Percentiles rank a stretch among this genome's conserved stretches.
Conservation (phyloP, 257 asterid species). For the Phtheirospermum japonicum region DNA sequence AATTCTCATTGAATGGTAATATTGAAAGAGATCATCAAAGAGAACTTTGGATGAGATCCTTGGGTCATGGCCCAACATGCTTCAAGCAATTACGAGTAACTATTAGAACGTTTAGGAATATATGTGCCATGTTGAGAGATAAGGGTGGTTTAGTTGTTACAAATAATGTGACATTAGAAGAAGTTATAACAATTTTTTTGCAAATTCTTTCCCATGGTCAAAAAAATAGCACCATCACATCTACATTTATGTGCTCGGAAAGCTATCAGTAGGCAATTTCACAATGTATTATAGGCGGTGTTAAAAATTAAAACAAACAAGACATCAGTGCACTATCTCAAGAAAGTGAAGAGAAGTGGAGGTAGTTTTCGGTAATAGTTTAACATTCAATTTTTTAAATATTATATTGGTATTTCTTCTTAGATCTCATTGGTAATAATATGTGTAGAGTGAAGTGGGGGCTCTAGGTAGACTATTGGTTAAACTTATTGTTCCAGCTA, state of each 20-base stretch:
- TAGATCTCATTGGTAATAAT: background rate
- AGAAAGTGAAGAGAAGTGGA: background rate
- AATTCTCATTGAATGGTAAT: no score
- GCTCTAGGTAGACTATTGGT: conserved; percentile 4
- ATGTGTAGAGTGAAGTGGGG: background rate
- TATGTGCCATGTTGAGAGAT: background rate
- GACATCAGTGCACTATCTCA: background rate
- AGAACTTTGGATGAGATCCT: no score
- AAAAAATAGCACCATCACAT: conserved; percentile 2
- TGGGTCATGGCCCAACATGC: background rate
- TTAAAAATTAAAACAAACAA: conserved; percentile 5
- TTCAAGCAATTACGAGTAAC: no score
- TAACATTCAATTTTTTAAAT: background rate
- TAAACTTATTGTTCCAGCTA: background rate
- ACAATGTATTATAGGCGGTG: background rate
- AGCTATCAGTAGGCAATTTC: conserved; percentile 16
- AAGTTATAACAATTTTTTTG: background rate
- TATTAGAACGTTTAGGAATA: no score
- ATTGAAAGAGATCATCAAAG: no score
- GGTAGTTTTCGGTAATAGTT: background rate
- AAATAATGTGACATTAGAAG: background rate
- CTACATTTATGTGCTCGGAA: conserved; percentile 11
- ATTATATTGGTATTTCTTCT: background rate
- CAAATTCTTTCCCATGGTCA: conserved; percentile 6
- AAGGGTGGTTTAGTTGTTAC: no score